These are phyloP conservation scores for Ganoderma lingzhi DNA, from an alignment of 1,284 basidiomycete species.

Conservation along the genomic window DNA sequence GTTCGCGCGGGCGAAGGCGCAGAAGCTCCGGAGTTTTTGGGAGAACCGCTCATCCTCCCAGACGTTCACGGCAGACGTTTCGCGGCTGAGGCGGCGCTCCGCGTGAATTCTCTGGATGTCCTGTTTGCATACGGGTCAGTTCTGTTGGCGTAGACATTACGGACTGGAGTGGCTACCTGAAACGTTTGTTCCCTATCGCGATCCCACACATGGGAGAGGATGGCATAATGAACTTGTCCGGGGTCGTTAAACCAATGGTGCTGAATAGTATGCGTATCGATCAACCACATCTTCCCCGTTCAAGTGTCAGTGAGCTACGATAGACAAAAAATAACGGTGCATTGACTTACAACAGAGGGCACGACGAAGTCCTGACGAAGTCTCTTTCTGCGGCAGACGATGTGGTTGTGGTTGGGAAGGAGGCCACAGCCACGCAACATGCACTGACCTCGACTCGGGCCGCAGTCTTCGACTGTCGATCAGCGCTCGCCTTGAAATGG, in stretches of 20 bases:
- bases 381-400: not conserved
- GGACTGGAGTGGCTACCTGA: not conserved
- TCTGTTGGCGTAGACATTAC: not conserved
- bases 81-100: not conserved
- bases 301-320: not conserved
- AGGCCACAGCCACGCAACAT: no score
- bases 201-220: constrained; percentile 18
- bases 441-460: no score
- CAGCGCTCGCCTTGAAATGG: not conserved
- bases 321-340: not conserved
- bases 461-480: no score
- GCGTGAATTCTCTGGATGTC: constrained; percentile 4
- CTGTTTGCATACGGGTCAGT: not conserved
- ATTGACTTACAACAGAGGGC: not conserved
- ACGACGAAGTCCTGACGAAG: not conserved
- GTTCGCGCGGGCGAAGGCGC: constrained; percentile 10
- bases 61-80: not conserved
- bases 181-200: not conserved
- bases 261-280: constrained; percentile 10
- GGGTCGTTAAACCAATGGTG: constrained; percentile 8
- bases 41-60: constrained; percentile 9
- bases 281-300: constrained; percentile 11
- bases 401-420: not conserved
- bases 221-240: constrained; percentile 12
- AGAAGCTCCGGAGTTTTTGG: constrained; percentile 13